phyloP scores from a whole-genome alignment of 2,329 filamentous ascomycete genomes.

The Alternaria dauci region DNA sequence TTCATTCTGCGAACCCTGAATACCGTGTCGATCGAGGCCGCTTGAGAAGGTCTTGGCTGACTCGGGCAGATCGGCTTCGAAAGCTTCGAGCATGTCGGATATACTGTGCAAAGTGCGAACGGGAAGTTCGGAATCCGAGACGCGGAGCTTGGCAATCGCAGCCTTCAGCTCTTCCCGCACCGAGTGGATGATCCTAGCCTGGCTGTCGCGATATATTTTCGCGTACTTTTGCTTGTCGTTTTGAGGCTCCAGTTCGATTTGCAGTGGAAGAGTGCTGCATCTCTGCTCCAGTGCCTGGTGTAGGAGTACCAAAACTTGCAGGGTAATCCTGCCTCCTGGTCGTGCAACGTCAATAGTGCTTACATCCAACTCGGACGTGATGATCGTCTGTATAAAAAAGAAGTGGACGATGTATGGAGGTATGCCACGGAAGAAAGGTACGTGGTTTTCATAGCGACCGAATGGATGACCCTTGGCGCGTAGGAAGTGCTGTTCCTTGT shows the following conservation, averaged over 20 bases:
- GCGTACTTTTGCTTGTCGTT: slow-evolving; percentile 54
- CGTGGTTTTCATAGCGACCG: slow-evolving; percentile 42
- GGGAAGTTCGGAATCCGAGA: slow-evolving; percentile 6
- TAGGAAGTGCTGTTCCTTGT: slow-evolving; percentile 47
- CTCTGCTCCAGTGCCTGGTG: slow-evolving; percentile 37
- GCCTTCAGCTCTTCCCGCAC: slow-evolving; percentile 34
- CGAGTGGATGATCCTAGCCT: slow-evolving; percentile 43
- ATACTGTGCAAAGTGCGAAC: slow-evolving; percentile 24
- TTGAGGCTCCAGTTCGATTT: slow-evolving; percentile 1
- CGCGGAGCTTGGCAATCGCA: slow-evolving; percentile 17
- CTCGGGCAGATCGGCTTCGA: slow-evolving; percentile 22
- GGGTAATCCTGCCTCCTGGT: slow-evolving; percentile 29
- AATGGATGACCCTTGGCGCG: slow-evolving; percentile 42
- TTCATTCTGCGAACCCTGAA: slow-evolving; percentile 19
- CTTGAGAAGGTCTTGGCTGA: slow-evolving; percentile 18
- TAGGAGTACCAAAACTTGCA: slow-evolving; percentile 34
- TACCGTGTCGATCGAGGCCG: slow-evolving; percentile 20
- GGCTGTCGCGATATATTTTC: slow-evolving; percentile 54
- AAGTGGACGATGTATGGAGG: slow-evolving; percentile 46
- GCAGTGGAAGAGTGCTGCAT: slow-evolving; percentile 29
- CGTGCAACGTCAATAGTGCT: slow-evolving; percentile 17
- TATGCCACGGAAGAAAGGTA: slow-evolving; percentile 45
- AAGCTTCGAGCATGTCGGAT: slow-evolving; percentile 18
- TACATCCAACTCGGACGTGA: slow-evolving; percentile 29
- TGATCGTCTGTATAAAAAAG: slow-evolving; percentile 39